Percentiles rank a stretch among this genome's conserved stretches.
Evolutionary conservation across 2,329 filamentous ascomycete species (phyloP).

Genomic region (Pseudogymnoascus sp.): DNA sequence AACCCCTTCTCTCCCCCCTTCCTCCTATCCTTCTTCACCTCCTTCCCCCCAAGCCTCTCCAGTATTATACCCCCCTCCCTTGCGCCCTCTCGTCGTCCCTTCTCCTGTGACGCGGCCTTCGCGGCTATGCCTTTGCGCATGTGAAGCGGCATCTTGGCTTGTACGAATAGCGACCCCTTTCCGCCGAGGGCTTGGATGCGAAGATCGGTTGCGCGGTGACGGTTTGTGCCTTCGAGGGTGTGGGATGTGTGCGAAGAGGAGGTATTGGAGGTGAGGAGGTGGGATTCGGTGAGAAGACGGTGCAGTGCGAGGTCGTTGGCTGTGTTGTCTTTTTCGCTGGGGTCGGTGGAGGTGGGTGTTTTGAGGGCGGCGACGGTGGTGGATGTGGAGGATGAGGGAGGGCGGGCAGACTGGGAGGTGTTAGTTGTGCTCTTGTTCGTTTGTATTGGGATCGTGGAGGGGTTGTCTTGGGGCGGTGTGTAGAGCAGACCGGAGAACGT

Average conservation of each 20-base stretch:
- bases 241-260: slow-evolving; percentile 24
- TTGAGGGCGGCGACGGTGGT: slow-evolving; percentile 20
- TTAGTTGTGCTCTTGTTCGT: background rate
- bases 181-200: slow-evolving; percentile 74
- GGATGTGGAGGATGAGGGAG: slow-evolving; percentile 16
- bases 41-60: slow-evolving; percentile 46
- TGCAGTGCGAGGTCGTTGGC: slow-evolving; percentile 91
- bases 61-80: slow-evolving; percentile 85
- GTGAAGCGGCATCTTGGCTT: slow-evolving; percentile 82
- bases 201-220: slow-evolving; percentile 75
- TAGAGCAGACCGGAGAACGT: slow-evolving; percentile 13
- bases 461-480: slow-evolving; percentile 11
- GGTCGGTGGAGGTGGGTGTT: slow-evolving; percentile 34
- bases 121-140: slow-evolving; percentile 76
- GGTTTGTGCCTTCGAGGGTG: slow-evolving; percentile 52
- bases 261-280: slow-evolving; percentile 62
- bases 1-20: slow-evolving; percentile 36
- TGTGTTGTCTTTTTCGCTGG: slow-evolving; percentile 60
- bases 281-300: slow-evolving; percentile 82
- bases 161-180: slow-evolving; percentile 65
- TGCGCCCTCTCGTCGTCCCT: slow-evolving; percentile 67
- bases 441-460: slow-evolving; percentile 24
- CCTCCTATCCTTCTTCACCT: slow-evolving; percentile 32
- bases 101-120: slow-evolving; percentile 58
- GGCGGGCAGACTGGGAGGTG: slow-evolving; percentile 10